These are phyloP conservation scores for Lolium perenne DNA, from an alignment of 176 grass and related monocot species.

Conservation along the genomic window DNA sequence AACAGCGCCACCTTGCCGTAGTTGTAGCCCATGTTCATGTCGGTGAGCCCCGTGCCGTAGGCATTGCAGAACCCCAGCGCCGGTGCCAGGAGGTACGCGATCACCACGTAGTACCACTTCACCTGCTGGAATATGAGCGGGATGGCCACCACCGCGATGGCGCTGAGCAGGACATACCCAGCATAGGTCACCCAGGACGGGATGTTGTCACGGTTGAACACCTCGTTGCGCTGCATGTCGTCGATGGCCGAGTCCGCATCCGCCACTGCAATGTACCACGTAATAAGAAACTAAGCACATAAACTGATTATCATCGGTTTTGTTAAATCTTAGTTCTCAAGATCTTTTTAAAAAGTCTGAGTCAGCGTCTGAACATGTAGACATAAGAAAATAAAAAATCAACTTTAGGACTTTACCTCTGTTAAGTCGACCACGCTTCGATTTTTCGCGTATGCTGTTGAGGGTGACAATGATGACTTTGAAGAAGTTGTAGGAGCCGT, in stretches of 20 bases:
- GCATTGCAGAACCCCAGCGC: constrained; percentile 96
- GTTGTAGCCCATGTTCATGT: constrained; percentile 99
- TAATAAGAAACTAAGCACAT: no score
- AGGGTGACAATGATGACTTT: constrained; percentile 73
- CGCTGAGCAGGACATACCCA: constrained; percentile 61
- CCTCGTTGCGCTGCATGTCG: constrained; percentile 68
- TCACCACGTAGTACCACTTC: constrained; percentile 92
- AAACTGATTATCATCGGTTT: no score
- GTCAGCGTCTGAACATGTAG: no score
- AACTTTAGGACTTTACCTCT: constrained; percentile 53
- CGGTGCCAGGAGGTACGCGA: constrained; percentile 82
- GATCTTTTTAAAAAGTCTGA: no score
- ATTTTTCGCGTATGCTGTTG: constrained; percentile 65
- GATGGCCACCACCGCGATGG: constrained; percentile 61
- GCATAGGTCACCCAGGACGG: constrained; percentile 69
- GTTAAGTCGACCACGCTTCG: constrained; percentile 46
- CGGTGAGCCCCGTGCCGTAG: constrained; percentile 85
- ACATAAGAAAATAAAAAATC: neutral
- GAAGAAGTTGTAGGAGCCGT: constrained; percentile 92
- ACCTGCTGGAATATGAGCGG: constrained; percentile 85
- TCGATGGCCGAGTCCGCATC: constrained; percentile 59
- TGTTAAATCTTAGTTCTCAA: no score
- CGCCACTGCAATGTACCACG: constrained; percentile 43
- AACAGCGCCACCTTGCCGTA: constrained; percentile 96
- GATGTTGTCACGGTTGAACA: constrained; percentile 73